Evolutionary conservation across 139 green algal species (phyloP), one percentile per base, ranked within the genome.

Genomic region (Cymbomonas tetramitiformis): DNA sequence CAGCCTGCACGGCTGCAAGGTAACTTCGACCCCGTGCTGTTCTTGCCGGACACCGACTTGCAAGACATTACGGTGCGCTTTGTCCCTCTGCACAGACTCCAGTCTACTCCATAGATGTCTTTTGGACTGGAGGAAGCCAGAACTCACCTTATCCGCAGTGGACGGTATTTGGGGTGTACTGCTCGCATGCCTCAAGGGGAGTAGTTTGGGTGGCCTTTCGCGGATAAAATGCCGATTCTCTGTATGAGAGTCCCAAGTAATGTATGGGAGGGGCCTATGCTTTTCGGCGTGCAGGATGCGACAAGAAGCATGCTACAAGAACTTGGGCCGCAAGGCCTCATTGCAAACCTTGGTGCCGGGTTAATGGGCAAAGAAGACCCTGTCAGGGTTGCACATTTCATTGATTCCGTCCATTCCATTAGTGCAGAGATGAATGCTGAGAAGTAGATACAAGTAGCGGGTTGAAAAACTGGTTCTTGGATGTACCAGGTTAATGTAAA

Each of bases 21-120:
- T 0, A 69, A 69, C 43, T 69, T 69, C 25, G 51, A 69, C 43
- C 61, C 61, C 8, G 18, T 33, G 19, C 52, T 61, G 52, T 25
- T 61, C 38, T 18, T 38, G 18, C 18, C 18, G 5, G 52, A 61
- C 5, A 24, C 19, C 52, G 52, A 29, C n/a, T n/a, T n/a, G n/a
- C n/a, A n/a, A n/a, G n/a, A n/a, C n/a, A n/a, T n/a, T n/a, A n/a
- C n/a, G n/a, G n/a, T n/a, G n/a, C n/a, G n/a, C n/a, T n/a, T n/a
- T n/a, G n/a, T n/a, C n/a, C n/a, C n/a, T n/a, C n/a, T n/a, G n/a
- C n/a, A n/a, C n/a, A n/a, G n/a, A n/a, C n/a, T n/a, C n/a, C n/a
- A n/a, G n/a, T n/a, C n/a, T n/a, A n/a, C n/a, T n/a, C n/a, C n/a
- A n/a, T n/a, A n/a, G n/a, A n/a, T n/a, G n/a, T n/a, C n/a, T n/a